Evolutionary conservation across 202 grass and related monocot species (phyloP), one percentile per base, ranked within the genome.

Genomic region (Zoysia matrella): DNA sequence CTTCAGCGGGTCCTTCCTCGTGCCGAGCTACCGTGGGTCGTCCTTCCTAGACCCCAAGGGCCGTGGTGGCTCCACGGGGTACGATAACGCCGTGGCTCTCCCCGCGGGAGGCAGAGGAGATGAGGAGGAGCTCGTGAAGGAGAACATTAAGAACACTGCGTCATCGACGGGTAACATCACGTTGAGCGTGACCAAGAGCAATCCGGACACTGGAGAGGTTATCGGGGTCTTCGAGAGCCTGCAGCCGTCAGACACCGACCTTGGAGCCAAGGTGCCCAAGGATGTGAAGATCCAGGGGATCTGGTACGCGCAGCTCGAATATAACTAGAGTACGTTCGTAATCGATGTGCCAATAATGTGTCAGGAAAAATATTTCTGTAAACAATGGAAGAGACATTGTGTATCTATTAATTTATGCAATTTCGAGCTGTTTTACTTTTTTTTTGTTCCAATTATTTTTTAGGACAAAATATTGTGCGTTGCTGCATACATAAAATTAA

Each of bases 21-120:
- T 98, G 80, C 95, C 92, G 0, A 95, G 92, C 87, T 98, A 98
- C 90, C 86, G 92, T 46, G 92, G 95, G 0, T 83, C 95, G 0
- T 98, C 95, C 16, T 98, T 98, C 84, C 88, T 98, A 48, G 92
- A 98, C 92, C 95, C 95, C 8, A 98, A 98, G 87, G 95, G 92
- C 68, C 84, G 95, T 49, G 95, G 95, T 51, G 95, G 95, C 4
- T 93, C 90, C 3, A 95, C 90, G 0, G 92, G 95, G 0, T 98
- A 98, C 80, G 92, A 98, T 85, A 98, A 98, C 55, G 95, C 92
- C 1, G 92, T 98, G 18, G 95, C 95, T 30, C 84, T 98, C 52
- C 95, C 95, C 2, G 90, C 95, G 8, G 95, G 92, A 85, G 95
- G 95, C 8, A 86, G 95, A 60, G 95, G 92, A 55, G 95, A 98